These are phyloP conservation scores for Solanum boliviense DNA, from an alignment of 257 asterid genomes.

Conservation along the genomic window DNA sequence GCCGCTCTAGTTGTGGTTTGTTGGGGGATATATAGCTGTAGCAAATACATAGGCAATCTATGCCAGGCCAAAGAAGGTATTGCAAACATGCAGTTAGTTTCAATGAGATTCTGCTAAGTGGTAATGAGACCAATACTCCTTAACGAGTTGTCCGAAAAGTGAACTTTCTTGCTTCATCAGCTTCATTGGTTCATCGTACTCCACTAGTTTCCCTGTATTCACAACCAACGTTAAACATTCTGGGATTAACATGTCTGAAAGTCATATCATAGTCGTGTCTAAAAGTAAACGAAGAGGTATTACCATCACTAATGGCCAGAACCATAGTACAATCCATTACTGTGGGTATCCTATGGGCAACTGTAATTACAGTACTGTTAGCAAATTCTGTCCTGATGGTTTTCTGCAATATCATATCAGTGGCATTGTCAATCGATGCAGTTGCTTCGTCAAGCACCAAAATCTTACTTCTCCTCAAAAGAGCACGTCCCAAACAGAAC, in stretches of 20 bases:
- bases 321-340: slow-evolving; percentile 97
- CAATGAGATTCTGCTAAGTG: slow-evolving; percentile 32
- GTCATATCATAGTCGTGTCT: neutral
- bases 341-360: slow-evolving; percentile 90
- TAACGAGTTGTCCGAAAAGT: slow-evolving; percentile 61
- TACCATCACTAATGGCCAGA: slow-evolving; percentile 82
- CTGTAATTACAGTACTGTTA: slow-evolving; percentile 81
- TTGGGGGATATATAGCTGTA: neutral
- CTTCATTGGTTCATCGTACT: slow-evolving; percentile 68
- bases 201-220: slow-evolving; percentile 61
- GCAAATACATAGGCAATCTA: neutral
- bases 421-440: slow-evolving; percentile 86
- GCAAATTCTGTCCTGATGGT: slow-evolving; percentile 69
- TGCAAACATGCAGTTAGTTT: neutral
- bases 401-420: slow-evolving; percentile 79
- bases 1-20: neutral
- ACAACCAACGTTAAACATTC: neutral
- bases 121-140: slow-evolving; percentile 78
- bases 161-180: slow-evolving; percentile 68
- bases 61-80: neutral
- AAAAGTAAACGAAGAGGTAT: slow-evolving; percentile 6
- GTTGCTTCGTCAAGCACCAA: slow-evolving; percentile 96
- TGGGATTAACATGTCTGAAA: neutral
- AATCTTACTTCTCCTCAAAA: slow-evolving; percentile 65
- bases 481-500: slow-evolving; percentile 84